Conservation (phyloP, 306 rosid species). For the Quercus engelmannii region DNA sequence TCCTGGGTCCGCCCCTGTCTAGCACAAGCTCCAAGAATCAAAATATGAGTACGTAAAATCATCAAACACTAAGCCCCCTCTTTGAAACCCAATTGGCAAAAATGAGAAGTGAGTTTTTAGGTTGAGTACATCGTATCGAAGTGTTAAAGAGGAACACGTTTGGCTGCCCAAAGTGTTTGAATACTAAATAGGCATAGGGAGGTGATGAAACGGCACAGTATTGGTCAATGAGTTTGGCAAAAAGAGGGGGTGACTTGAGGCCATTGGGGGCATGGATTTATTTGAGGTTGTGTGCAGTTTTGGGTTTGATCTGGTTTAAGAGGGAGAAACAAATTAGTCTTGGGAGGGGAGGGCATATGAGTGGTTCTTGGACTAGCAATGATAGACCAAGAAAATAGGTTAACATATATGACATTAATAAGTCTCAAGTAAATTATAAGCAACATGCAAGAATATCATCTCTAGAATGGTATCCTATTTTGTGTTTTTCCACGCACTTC, state of each 20-base stretch:
- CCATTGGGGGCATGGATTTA: constrained; percentile 67
- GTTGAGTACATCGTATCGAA: constrained; percentile 52
- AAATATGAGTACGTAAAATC: constrained; percentile 40
- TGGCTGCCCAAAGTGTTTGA: constrained; percentile 25
- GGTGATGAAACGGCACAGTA: constrained; percentile 30
- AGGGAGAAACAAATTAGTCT: constrained; percentile 36
- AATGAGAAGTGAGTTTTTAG: constrained; percentile 40
- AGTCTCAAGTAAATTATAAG: too few relatives aligned
- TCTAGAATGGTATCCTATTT: too few relatives aligned
- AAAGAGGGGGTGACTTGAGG: constrained; percentile 37
- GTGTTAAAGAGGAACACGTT: constrained; percentile 63
- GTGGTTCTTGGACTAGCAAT: neutral
- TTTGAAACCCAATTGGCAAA: constrained; percentile 46
- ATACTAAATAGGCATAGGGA: constrained; percentile 48
- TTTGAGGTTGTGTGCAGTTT: constrained; percentile 34
- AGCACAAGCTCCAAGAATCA: constrained; percentile 76
- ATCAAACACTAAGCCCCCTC: constrained; percentile 40
- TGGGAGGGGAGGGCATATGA: constrained; percentile 34
- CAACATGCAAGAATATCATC: too few relatives aligned
- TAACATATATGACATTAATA: too few relatives aligned
- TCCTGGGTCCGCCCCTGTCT: too few relatives aligned
- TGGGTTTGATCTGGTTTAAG: constrained; percentile 30
- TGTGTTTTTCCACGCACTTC: too few relatives aligned
- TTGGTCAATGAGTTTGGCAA: constrained; percentile 52
- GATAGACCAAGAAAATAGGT: too few relatives aligned